phyloP scores from a whole-genome alignment of 2,329 filamentous ascomycete genomes.

The Beauveria caledonica region DNA sequence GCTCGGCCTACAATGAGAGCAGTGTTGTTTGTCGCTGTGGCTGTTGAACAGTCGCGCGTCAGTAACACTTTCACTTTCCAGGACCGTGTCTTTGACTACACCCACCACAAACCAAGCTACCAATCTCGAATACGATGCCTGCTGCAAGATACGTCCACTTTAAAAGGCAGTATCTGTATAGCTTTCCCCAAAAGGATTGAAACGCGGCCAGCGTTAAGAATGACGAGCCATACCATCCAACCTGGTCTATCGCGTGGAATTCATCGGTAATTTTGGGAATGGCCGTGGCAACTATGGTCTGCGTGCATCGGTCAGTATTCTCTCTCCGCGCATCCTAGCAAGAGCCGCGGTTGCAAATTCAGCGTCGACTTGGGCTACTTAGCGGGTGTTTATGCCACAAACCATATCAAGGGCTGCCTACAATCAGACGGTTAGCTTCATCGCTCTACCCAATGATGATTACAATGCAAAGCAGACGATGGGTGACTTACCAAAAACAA shows the following conservation, averaged over 20 bases:
- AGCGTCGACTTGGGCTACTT: not conserved
- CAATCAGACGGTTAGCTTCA: not conserved
- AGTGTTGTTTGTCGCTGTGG: conserved; percentile 31
- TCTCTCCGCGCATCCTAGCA: not conserved
- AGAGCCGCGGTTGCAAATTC: not conserved
- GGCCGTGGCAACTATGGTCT: conserved; percentile 36
- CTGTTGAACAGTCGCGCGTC: not conserved
- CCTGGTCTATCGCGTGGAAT: conserved; percentile 29
- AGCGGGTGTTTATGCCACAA: not conserved
- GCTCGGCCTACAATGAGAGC: conserved; percentile 38
- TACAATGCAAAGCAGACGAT: not conserved
- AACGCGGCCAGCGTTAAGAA: conserved; percentile 24
- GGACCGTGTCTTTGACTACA: not conserved
- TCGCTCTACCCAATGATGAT: not conserved
- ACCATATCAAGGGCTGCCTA: conserved; percentile 1
- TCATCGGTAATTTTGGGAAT: conserved; percentile 34
- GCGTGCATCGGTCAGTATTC: not conserved
- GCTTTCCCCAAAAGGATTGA: conserved; percentile 20
- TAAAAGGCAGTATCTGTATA: conserved; percentile 31
- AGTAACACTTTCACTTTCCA: not conserved
- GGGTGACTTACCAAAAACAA: not conserved
- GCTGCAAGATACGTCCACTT: conserved; percentile 27
- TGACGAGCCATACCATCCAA: conserved; percentile 42
- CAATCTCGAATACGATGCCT: conserved; percentile 34
- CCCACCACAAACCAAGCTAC: conserved; percentile 30